Evolutionary conservation across 2,329 filamentous ascomycete species (phyloP).

Genomic region (Exophiala lecanii-corni): DNA sequence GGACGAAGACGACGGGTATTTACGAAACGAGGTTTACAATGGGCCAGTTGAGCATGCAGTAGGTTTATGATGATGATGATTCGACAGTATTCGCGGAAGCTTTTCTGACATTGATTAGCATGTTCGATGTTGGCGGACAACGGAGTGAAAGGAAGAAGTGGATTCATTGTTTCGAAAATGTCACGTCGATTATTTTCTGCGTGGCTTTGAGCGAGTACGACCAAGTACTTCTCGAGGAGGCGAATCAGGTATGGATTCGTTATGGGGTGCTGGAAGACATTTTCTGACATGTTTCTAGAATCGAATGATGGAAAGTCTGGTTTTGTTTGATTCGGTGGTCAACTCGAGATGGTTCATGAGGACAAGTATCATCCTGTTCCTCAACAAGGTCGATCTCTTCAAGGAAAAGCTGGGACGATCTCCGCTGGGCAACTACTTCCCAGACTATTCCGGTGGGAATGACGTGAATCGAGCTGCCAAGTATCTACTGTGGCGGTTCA

Average conservation of each 20-base stretch:
- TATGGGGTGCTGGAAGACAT: slow-evolving; percentile 20
- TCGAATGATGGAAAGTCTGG: slow-evolving; percentile 97
- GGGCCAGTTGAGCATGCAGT: slow-evolving; percentile 99
- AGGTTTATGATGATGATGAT: no score
- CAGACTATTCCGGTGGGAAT: slow-evolving; percentile 94
- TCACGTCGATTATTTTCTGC: slow-evolving; percentile 99
- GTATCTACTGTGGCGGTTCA: slow-evolving; percentile 96
- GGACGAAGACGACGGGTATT: slow-evolving; percentile 98
- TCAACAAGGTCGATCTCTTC: slow-evolving; percentile 99
- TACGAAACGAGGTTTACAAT: slow-evolving; percentile 99
- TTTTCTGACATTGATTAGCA: slow-evolving; percentile 61
- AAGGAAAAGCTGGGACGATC: slow-evolving; percentile 88
- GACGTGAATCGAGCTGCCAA: slow-evolving; percentile 98
- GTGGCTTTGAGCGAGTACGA: slow-evolving; percentile 98
- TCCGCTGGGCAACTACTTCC: slow-evolving; percentile 90
- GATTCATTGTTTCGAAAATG: slow-evolving; percentile 99
- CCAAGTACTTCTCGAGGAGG: slow-evolving; percentile 92
- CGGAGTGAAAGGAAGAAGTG: slow-evolving; percentile 98
- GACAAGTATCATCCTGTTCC: slow-evolving; percentile 95
- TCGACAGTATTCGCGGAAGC: no score
- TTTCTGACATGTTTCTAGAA: slow-evolving; percentile 56
- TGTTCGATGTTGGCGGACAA: slow-evolving; percentile 98
- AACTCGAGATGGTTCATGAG: slow-evolving; percentile 99
- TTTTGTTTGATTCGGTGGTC: slow-evolving; percentile 96
- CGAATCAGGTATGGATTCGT: slow-evolving; percentile 70